A percentile compares a stretch with the other conserved stretches of the same genome.
Conservation (phyloP, 805 yeast genomes). For the Lipomyces anomalus region DNA sequence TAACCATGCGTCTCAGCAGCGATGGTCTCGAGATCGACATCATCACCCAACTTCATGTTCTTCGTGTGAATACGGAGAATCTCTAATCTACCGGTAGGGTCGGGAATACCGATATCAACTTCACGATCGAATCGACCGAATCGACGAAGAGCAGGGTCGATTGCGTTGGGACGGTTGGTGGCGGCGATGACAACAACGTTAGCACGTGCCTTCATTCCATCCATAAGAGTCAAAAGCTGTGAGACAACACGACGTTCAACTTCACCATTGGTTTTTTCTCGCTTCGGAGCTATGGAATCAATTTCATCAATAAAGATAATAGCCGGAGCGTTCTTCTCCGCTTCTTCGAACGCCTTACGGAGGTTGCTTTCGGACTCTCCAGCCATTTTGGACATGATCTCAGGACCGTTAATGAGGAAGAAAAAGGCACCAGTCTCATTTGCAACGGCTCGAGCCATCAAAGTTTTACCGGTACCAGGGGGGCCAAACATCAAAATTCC, state of each 20-base stretch:
- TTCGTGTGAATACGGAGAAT: constrained; percentile 95
- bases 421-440: constrained; percentile 99
- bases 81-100: constrained; percentile 96
- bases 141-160: constrained; percentile 80
- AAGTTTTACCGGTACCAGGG: constrained; percentile 99
- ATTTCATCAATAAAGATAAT: constrained; percentile 97
- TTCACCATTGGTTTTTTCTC: constrained; percentile 99
- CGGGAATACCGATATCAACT: constrained; percentile 89
- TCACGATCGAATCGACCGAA: constrained; percentile 83
- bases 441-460: constrained; percentile 99
- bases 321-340: constrained; percentile 97
- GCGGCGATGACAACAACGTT: constrained; percentile 98
- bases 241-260: constrained; percentile 99
- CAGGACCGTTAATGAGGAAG: constrained; percentile 97
- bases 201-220: constrained; percentile 99
- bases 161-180: constrained; percentile 80
- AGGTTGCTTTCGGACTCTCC: constrained; percentile 97
- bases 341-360: constrained; percentile 98
- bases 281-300: constrained; percentile 98
- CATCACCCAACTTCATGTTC: constrained; percentile 94
- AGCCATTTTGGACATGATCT: constrained; percentile 99
- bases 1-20: constrained; percentile 99
- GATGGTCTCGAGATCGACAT: constrained; percentile 90
- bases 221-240: constrained; percentile 95
- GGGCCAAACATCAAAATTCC: constrained; percentile 95